These are phyloP conservation scores for Colletotrichum lentis DNA, from an alignment of 2,329 filamentous ascomycete genomes.

Conservation along the genomic window DNA sequence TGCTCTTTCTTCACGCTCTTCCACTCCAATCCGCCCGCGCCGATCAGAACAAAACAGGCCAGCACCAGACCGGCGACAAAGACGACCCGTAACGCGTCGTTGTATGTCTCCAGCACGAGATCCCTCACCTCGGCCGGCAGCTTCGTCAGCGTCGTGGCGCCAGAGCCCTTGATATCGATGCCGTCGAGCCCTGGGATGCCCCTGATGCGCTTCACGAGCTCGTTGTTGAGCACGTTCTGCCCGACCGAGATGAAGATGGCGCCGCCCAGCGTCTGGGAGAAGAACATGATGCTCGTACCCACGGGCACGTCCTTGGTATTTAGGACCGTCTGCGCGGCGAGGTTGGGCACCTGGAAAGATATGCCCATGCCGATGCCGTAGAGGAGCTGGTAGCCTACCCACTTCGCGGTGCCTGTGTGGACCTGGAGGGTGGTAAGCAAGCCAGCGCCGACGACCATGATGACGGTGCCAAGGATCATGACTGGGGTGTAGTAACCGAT, in stretches of 20 bases:
- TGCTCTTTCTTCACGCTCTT: conserved; percentile 52
- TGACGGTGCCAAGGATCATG: conserved; percentile 48
- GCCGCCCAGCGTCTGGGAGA: conserved; percentile 56
- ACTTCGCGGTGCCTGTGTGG: conserved; percentile 44
- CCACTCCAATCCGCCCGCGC: conserved; percentile 68
- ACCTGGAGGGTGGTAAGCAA: conserved; percentile 51
- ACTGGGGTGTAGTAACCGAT: conserved; percentile 55
- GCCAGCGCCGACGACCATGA: conserved; percentile 50
- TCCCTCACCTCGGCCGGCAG: conserved; percentile 40
- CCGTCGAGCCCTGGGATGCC: conserved; percentile 43
- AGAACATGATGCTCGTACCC: conserved; percentile 55
- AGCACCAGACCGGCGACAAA: conserved; percentile 69
- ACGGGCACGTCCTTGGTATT: conserved; percentile 52
- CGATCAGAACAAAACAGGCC: conserved; percentile 62
- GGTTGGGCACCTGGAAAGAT: conserved; percentile 54
- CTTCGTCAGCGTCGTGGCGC: conserved; percentile 38
- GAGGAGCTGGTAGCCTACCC: conserved; percentile 56
- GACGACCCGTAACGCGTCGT: conserved; percentile 63
- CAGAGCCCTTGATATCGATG: conserved; percentile 31
- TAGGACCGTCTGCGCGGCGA: conserved; percentile 58
- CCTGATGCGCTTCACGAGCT: conserved; percentile 49
- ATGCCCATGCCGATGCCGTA: conserved; percentile 56
- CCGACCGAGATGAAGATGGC: conserved; percentile 57
- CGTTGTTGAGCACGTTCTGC: conserved; percentile 55
- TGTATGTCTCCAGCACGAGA: conserved; percentile 60